Evolutionary conservation across 352 stramenopile species (phyloP).

Genomic region (Globisporangium irregulare): DNA sequence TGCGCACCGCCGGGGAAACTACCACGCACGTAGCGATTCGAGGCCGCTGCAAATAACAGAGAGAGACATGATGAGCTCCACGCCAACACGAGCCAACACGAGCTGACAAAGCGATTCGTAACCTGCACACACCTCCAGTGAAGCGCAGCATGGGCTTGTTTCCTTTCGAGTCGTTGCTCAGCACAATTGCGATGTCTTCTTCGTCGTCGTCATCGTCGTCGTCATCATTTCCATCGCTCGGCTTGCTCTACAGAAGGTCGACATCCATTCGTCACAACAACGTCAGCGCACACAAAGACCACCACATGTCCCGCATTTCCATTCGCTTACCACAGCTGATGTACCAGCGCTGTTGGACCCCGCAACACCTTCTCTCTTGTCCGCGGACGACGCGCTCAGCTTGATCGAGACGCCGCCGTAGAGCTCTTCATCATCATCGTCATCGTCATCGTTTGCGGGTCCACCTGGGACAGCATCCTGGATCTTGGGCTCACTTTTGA

Average conservation of each 20-base stretch:
- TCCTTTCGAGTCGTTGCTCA: conserved; percentile 57
- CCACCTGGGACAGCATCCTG: background rate
- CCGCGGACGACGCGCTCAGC: conserved; percentile 33
- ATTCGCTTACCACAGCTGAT: background rate
- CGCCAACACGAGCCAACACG: too few species aligned
- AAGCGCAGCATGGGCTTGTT: conserved; percentile 79
- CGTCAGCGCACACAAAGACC: background rate
- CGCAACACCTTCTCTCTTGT: conserved; percentile 13
- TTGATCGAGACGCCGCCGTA: conserved; percentile 80
- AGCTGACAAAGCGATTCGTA: too few species aligned
- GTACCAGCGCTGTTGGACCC: conserved; percentile 10
- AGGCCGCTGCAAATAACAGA: conserved; percentile 8
- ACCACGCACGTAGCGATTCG: conserved; percentile 74
- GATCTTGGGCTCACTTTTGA: background rate
- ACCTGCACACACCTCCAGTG: conserved; percentile 33
- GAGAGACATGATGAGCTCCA: background rate
- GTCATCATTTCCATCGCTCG: conserved; percentile 31
- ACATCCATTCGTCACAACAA: background rate
- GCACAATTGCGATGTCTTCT: conserved; percentile 79
- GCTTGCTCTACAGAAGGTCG: background rate
- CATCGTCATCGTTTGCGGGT: conserved; percentile 25
- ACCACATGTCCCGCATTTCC: background rate
- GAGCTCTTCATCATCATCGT: conserved; percentile 76
- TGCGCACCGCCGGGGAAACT: conserved; percentile 40
- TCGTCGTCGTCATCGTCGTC: conserved; percentile 83